A percentile compares a stretch with the other conserved stretches of the same genome.
Conservation (phyloP, 2,329 filamentous ascomycete genomes). For the Neofusicoccum umdonicola region DNA sequence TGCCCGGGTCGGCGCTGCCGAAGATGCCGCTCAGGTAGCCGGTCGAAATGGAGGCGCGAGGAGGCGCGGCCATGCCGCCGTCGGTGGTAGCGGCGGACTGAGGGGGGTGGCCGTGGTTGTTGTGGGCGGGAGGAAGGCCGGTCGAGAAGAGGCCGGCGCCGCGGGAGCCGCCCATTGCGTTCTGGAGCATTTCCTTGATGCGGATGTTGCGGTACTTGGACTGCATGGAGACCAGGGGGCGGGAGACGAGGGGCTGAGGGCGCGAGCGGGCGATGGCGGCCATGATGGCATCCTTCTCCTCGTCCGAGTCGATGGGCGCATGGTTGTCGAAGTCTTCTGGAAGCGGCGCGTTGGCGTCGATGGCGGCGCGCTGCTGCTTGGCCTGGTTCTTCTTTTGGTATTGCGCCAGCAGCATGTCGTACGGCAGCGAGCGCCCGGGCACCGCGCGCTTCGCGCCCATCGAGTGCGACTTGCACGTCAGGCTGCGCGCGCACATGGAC, state of each 20-base stretch:
- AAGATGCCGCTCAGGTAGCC: constrained; percentile 14
- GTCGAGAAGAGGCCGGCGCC: constrained; percentile 44
- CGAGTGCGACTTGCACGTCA: constrained; percentile 92
- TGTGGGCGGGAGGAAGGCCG: not conserved
- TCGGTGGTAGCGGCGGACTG: not conserved
- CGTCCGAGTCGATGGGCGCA: constrained; percentile 86
- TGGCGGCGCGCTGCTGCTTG: constrained; percentile 92
- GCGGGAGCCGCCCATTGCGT: constrained; percentile 53
- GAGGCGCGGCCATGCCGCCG: constrained; percentile 20
- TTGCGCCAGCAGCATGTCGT: constrained; percentile 76
- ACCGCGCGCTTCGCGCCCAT: constrained; percentile 93
- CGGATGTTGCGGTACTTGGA: constrained; percentile 61
- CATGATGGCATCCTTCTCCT: constrained; percentile 91
- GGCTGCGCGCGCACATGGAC: constrained; percentile 78
- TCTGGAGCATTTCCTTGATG: constrained; percentile 62
- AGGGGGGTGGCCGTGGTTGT: not conserved
- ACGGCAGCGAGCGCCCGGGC: constrained; percentile 80
- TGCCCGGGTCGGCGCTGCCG: constrained; percentile 22
- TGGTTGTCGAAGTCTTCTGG: constrained; percentile 75
- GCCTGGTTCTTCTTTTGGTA: constrained; percentile 94
- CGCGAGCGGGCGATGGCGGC: constrained; percentile 68
- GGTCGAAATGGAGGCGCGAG: constrained; percentile 11
- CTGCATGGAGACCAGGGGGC: constrained; percentile 52
- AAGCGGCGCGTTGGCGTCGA: constrained; percentile 88
- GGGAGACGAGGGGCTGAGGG: constrained; percentile 73